Evolutionary conservation across 345 rosid genomes (phyloP), one percentile per base, ranked within the genome.

Genomic region (Populus tremula): DNA sequence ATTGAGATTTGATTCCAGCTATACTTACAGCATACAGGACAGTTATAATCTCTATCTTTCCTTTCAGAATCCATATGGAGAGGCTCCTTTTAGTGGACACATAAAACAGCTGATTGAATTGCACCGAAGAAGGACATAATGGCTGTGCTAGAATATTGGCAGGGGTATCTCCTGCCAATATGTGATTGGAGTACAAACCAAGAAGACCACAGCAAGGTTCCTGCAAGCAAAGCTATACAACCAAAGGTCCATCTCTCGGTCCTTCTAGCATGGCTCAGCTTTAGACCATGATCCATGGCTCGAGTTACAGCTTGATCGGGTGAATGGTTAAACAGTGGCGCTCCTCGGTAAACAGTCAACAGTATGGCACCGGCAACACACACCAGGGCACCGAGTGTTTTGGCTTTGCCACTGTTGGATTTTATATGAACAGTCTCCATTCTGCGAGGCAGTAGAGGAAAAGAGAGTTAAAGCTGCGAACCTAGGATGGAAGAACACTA

Each of bases 341-440:
- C 73, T 78, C 93, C 93, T 77, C 70, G 84, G 75, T 87, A 86
- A 72, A 87, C 82, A 8, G 87, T 86, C 29, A 91, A 49, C 29
- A 86, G 20, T 82, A 91, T 79, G 74, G 91, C 90, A 78, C 93
- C 93, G 56, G 86, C 87, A 10, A 87, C 75, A 72, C 93, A 91
- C 67, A 87, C 79, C 59, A 87, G 61, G 17, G 92, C 79, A 2
- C 96, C 92, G 2, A 87, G 29, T 73, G 84, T 75, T 87, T 87
- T 90, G 8, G 84, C 77, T 8, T 75, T 66, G 25, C 87, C 91
- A 20, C 87, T 80, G n/a, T 67, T 81, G 66, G 77, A 59, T 72
- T 70, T 80, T 67, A 83, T 80, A 61, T 83, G 77, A 66, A 85
- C 84, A 31, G 45, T 76, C 83, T 91, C 94, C 79, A 88, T 59